Evolutionary conservation across 2,329 filamentous ascomycete species (phyloP), one percentile per base, ranked within the genome.

Genomic region (Elsinoe batatas): DNA sequence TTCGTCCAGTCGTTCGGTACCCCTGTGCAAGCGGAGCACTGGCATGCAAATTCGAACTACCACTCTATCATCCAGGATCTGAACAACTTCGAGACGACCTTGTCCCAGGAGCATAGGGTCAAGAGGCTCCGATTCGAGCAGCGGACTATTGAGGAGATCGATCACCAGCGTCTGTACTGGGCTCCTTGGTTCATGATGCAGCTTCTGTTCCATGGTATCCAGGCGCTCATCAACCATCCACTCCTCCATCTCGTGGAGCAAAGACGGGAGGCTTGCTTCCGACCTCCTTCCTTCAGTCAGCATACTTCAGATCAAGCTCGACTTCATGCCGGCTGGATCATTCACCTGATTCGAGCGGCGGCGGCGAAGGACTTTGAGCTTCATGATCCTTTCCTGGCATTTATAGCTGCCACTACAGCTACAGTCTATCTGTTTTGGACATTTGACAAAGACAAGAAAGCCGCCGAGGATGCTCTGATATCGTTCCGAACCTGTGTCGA

Each of bases 131-230:
- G 38, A 13, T 37, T 55, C 8, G 53, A 55, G 33, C 20, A 46
- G 17, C 38, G 53, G 3, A 22, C 38, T 11, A 47, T 17, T 37
- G 40, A 38, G 8, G 53, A 55, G 12, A 40, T 55, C 12, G 53
- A 55, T 4, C 20, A 47, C 5, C 38, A 40, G 13, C 53, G 53
- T 7, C 17, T 44, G 10, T 55, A 55, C 32, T 55, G 53, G 53
- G 53, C 53, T 12, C 53, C 53, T 18, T 55, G 53, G 53, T 55
- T 55, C 18, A 55, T 32, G 10, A 55, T 55, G 53, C 53, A 55
- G 22, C 46, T 55, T 17, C 18, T 55, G 17, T 55, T 55, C 18
- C 53, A 55, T 26, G 53, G 18, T 3, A 47, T 55, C 17, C 53
- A 55, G 17, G 53, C 42, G n/a, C 42, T 55, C 8, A 36, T 47